Base-by-base conservation (phyloP, 768 basidiomycete species). In the Suillus decipiens region DNA sequence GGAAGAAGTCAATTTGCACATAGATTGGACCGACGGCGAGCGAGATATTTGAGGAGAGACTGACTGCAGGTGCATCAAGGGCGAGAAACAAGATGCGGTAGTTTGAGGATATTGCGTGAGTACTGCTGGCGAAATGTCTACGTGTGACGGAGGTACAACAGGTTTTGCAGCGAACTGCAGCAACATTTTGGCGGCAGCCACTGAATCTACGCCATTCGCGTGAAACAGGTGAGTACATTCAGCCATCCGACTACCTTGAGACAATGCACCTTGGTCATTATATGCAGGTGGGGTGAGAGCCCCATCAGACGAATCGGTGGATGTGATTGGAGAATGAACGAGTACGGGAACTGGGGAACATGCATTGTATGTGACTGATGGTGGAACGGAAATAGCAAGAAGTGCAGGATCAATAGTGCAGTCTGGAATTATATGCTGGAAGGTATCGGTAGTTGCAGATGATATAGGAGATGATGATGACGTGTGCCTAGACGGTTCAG, bases 391-490 rank as follows among this genome's bases (percentile, higher is more conserved):
- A 24, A 79, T 56, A 34, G 68, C 76, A 8, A 78, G 61, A n/a
- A 78, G 60, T 19, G 61, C 39, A 4, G 77, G 77, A 66, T 78
- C 78, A 12, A 76, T 76, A 22, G 66, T 66, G 37, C 71, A 69
- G 24, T 76, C 72, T 36, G 24, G 59, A 58, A 60, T 61, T 48
- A 50, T 17, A 12, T 48, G 55, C 15, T 41, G 19, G 34, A n/a
- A 53, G 59, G 51, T 22, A 34, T 41, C n/a, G 31, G 24, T 51
- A 45, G 41, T n/a, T 53, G 31, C 34, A 36, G 31, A 33, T n/a
- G 33, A 34, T 34, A 19, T 11, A 36, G 31, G 51, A 53, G 51
- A 53, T n/a, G 51, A 33, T 34, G 51, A 53, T 5, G 31, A n/a
- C 6, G 51, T 53, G 33, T 11, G 31, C 33, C 51, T 53, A 2